phyloP scores from a whole-genome alignment of 2,329 filamentous ascomycete species.

The Colletotrichum sp. region DNA sequence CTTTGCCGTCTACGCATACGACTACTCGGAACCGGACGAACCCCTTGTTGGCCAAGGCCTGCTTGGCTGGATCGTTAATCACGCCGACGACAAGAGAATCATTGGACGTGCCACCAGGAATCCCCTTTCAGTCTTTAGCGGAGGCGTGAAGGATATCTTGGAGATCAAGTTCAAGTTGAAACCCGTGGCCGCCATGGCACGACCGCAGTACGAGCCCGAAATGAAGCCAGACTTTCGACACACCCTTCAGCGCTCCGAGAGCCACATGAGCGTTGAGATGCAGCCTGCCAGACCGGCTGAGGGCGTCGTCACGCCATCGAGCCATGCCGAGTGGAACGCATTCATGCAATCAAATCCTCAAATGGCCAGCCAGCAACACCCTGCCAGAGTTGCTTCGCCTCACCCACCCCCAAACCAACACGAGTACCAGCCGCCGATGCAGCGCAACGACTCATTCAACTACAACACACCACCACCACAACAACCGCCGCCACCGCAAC shows the following conservation, averaged over 20 bases:
- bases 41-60: conserved; percentile 95
- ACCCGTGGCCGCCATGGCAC: conserved; percentile 70
- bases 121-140: conserved; percentile 81
- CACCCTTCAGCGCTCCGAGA: conserved; percentile 15
- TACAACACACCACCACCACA: background rate
- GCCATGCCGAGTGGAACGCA: conserved; percentile 78
- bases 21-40: conserved; percentile 93
- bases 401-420: conserved; percentile 24
- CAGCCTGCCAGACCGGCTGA: conserved; percentile 31
- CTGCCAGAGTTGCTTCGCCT: conserved; percentile 40
- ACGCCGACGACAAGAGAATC: conserved; percentile 62
- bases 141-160: conserved; percentile 83
- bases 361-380: conserved; percentile 41
- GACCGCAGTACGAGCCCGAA: conserved; percentile 23
- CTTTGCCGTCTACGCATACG: conserved; percentile 96
- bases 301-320: conserved; percentile 53
- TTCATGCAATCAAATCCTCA: conserved; percentile 76
- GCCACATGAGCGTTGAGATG: conserved; percentile 15
- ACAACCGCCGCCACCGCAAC: background rate
- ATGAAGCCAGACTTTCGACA: conserved; percentile 6
- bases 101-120: conserved; percentile 92
- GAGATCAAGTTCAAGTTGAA: conserved; percentile 89
- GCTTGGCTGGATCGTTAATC: conserved; percentile 77
- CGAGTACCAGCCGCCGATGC: conserved; percentile 13
- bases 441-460: conserved; percentile 13